Evolutionary conservation across 179 eudicot species (phyloP).

Genomic region (Beta lomatogona): DNA sequence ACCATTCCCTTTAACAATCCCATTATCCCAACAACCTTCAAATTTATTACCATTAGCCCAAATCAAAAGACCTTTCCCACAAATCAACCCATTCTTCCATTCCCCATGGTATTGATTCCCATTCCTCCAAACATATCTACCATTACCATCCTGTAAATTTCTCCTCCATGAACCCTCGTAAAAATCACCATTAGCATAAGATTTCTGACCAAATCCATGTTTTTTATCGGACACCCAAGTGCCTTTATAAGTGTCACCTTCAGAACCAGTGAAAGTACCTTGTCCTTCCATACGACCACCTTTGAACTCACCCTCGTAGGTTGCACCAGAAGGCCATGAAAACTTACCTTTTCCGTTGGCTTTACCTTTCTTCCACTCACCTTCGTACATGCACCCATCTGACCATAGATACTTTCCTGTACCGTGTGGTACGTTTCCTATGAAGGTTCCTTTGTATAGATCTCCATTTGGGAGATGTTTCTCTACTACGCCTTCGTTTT

Average conservation of each 20-base stretch:
- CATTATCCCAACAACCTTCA: constrained; percentile 82
- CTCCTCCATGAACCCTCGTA: constrained; percentile 70
- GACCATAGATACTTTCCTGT: constrained; percentile 80
- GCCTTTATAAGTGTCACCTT: constrained; percentile 75
- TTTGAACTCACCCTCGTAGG: constrained; percentile 79
- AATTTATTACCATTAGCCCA: constrained; percentile 70
- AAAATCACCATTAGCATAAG: constrained; percentile 80
- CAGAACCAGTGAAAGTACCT: constrained; percentile 71
- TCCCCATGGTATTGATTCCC: constrained; percentile 74
- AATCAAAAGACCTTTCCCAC: constrained; percentile 58
- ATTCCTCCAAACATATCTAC: constrained; percentile 73
- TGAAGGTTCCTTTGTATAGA: constrained; percentile 79
- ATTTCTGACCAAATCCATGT: constrained; percentile 67
- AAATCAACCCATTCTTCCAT: constrained; percentile 72
- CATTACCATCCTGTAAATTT: constrained; percentile 71
- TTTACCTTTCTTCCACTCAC: constrained; percentile 81
- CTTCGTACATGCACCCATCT: constrained; percentile 90
- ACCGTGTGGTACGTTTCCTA: constrained; percentile 69
- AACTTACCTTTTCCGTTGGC: constrained; percentile 79
- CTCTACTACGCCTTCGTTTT: constrained; percentile 34
- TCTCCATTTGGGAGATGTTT: constrained; percentile 82
- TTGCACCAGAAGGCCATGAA: constrained; percentile 93
- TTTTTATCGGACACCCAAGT: constrained; percentile 65
- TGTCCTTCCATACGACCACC: constrained; percentile 90
- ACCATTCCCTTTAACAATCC: constrained; percentile 57